A percentile compares a stretch with the other conserved stretches of the same genome.
Evolutionary conservation across 2,329 filamentous ascomycete species (phyloP).

Genomic region (Fusarium pseudograminearum): DNA sequence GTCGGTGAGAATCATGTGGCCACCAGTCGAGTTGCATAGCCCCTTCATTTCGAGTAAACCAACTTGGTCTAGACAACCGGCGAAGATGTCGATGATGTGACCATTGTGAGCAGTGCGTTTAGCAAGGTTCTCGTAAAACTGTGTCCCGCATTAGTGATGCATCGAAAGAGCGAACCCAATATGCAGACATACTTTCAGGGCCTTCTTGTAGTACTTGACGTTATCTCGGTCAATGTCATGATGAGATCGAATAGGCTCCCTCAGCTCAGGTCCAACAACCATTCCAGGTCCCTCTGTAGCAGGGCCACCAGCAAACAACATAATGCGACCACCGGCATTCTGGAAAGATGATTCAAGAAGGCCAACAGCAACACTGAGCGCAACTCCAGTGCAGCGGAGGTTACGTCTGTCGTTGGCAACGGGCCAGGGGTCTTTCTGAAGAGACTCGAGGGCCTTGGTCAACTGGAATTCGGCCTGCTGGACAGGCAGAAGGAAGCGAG

Average conservation of each 20-base stretch:
- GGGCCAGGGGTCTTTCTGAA: conserved; percentile 98
- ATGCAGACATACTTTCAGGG: conserved; percentile 76
- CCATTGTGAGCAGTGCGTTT: conserved; percentile 97
- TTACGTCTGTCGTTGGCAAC: conserved; percentile 93
- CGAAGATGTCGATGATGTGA: conserved; percentile 97
- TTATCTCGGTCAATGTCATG: conserved; percentile 99
- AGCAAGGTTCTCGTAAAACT: conserved; percentile 95
- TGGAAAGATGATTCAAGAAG: conserved; percentile 95
- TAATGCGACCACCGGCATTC: conserved; percentile 93
- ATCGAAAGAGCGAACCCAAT: neutral
- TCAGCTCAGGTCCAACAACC: conserved; percentile 94
- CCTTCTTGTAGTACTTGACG: conserved; percentile 99
- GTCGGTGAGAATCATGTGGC: conserved; percentile 98
- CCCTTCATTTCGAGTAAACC: conserved; percentile 98
- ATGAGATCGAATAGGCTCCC: conserved; percentile 96
- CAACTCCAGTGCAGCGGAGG: conserved; percentile 92
- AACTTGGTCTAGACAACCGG: conserved; percentile 96
- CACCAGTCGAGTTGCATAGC: conserved; percentile 93
- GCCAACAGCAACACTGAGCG: conserved; percentile 93
- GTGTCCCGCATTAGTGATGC: conserved; percentile 45
- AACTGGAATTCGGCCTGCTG: conserved; percentile 97
- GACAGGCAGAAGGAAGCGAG: conserved; percentile 92
- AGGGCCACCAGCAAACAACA: conserved; percentile 95
- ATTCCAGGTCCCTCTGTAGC: conserved; percentile 96
- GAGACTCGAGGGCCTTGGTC: conserved; percentile 92